Evolutionary conservation across 75 land plant genomes (phyloP).

Genomic region (Picea sitchensis): DNA sequence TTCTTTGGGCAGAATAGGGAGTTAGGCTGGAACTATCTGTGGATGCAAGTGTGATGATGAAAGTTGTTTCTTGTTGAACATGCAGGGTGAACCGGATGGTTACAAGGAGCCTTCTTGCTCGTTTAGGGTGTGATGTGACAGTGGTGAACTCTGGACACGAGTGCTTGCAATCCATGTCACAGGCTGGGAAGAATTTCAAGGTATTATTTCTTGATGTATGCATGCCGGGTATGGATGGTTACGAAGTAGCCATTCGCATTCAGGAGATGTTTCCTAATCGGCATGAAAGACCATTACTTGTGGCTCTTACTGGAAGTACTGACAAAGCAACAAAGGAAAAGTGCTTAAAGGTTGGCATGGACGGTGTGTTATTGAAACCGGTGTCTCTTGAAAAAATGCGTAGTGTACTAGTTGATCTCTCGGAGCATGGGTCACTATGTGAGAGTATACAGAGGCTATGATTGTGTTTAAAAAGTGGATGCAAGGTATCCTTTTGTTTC

Average conservation of each 20-base stretch:
- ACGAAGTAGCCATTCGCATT: slow-evolving; percentile 51
- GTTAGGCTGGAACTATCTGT: background rate
- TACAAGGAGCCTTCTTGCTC: slow-evolving; percentile 50
- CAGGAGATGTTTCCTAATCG: slow-evolving; percentile 39
- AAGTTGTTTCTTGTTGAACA: slow-evolving; percentile 9
- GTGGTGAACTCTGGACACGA: slow-evolving; percentile 38
- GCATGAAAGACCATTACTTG: slow-evolving; percentile 63
- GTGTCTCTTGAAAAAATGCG: slow-evolving; percentile 78
- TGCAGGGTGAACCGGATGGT: slow-evolving; percentile 52
- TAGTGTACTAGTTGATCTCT: slow-evolving; percentile 47
- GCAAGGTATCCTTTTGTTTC: too few relatives aligned
- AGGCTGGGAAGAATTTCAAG: slow-evolving; percentile 25
- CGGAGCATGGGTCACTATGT: slow-evolving; percentile 41
- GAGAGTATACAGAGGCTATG: background rate
- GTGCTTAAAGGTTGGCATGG: slow-evolving; percentile 62
- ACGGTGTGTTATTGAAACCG: slow-evolving; percentile 61
- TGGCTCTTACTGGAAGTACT: slow-evolving; percentile 61
- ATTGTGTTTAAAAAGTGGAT: background rate
- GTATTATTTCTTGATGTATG: slow-evolving; percentile 62
- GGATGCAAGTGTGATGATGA: background rate
- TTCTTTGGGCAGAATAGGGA: background rate
- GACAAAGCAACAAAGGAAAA: slow-evolving; percentile 54
- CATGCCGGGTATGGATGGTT: slow-evolving; percentile 73
- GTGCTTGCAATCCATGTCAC: slow-evolving; percentile 44
- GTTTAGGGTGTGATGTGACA: slow-evolving; percentile 61